Evolutionary conservation across 2,329 filamentous ascomycete species (phyloP).

Genomic region (Coccinonectria pachysandricola): DNA sequence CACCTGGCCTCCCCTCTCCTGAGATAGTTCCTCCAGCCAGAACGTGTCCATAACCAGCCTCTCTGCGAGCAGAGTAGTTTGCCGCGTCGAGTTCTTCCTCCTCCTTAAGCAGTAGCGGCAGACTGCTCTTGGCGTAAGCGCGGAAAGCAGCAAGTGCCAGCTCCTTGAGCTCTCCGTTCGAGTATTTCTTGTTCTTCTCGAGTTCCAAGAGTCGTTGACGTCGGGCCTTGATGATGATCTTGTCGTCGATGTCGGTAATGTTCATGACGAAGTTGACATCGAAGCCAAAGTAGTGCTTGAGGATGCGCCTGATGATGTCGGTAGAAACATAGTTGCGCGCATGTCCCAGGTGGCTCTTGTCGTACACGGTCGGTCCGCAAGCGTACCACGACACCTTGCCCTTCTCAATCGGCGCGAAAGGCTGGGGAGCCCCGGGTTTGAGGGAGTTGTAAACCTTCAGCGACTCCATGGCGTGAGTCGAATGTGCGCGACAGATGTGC

Average conservation of each 20-base stretch:
- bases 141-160: slow-evolving; percentile 44
- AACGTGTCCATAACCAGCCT: slow-evolving; percentile 43
- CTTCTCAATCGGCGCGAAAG: slow-evolving; percentile 62
- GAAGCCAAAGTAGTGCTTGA: slow-evolving; percentile 75
- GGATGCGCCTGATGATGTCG: slow-evolving; percentile 75
- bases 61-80: slow-evolving; percentile 40
- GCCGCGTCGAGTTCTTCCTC: slow-evolving; percentile 33
- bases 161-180: slow-evolving; percentile 33
- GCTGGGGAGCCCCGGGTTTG: slow-evolving; percentile 58
- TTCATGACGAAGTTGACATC: slow-evolving; percentile 86
- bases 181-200: slow-evolving; percentile 58
- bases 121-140: slow-evolving; percentile 43
- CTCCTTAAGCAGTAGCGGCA: slow-evolving; percentile 40
- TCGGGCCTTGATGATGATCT: slow-evolving; percentile 56
- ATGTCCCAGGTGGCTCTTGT: slow-evolving; percentile 73
- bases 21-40: slow-evolving; percentile 44
- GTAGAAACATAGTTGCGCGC: slow-evolving; percentile 86
- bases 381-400: slow-evolving; percentile 76
- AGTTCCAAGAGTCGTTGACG: slow-evolving; percentile 74
- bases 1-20: slow-evolving; percentile 52
- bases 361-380: slow-evolving; percentile 80
- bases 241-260: slow-evolving; percentile 76
- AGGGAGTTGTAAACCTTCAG: slow-evolving; percentile 75
- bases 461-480: slow-evolving; percentile 36
- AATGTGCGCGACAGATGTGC: slow-evolving; percentile 24